Base-by-base conservation (phyloP, 768 basidiomycete species). In the Galerina marginata region DNA sequence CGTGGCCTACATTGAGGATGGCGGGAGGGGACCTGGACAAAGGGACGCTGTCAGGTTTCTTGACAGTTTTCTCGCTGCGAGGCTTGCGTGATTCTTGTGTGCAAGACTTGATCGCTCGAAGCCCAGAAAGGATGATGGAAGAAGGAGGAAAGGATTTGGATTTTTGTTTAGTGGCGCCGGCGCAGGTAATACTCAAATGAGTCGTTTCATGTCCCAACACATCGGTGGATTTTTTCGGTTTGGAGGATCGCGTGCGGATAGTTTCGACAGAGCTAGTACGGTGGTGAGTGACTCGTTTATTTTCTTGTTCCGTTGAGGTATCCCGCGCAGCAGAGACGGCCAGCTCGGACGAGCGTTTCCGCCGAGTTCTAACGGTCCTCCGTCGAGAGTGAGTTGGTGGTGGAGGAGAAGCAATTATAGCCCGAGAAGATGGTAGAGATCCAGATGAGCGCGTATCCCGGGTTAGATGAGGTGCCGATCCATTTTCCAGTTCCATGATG, bases 1-100 rank as follows among this genome's bases (percentile, higher is more conserved):
- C 39, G 56, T 60, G 58, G 54, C 38, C 65, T 65, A 62, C 69
- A 71, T 71, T 64, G 69, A 69, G 60, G 56, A 54, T 59, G 16
- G 62, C 44, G 14, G 56, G 52, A 25, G 59, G 39, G 20, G 61
- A 29, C 26, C 37, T 45, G 23, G 43, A 59, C 20, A 57, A 44
- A 33, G 58, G 56, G 15, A 44, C 38, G 38, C 58, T 23, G 47
- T 58, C 60, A 36, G 45, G 11, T 37, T 40, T 54, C 45, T 50
- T 45, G 52, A 58, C 37, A 33, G 11, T 38, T 4, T 45, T 59
- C 1, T 44, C 51, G 44, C 16, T 33, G 46, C 44, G 44, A 36
- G 44, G 36, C n/a, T 46, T 53, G 33, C 36, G 44, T 23, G 54
- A 45, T 26, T 52, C 49, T 45, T 51, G 16, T 3, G 36, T 48